A percentile compares a stretch with the other conserved stretches of the same genome.
phyloP scores from a whole-genome alignment of 2,329 filamentous ascomycete genomes.

The Curvularia sp. region DNA sequence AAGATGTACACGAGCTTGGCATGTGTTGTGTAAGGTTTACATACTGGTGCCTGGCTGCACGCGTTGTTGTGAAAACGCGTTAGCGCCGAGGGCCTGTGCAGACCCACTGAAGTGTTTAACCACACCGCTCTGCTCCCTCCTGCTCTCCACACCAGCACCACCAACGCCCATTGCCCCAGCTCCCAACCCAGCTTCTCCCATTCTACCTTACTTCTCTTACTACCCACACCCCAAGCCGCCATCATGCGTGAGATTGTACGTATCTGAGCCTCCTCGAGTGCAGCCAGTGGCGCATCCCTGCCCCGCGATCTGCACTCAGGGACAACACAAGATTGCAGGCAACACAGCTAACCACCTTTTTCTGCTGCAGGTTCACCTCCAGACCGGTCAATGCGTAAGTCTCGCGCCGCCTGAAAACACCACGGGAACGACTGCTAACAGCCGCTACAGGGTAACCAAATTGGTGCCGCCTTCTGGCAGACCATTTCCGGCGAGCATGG shows the following conservation, averaged over 20 bases:
- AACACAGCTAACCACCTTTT: slow-evolving; percentile 63
- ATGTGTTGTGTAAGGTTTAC: slow-evolving; percentile 5
- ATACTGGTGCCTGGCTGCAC: slow-evolving; percentile 26
- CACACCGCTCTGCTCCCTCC: slow-evolving; percentile 38
- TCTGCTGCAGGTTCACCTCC: slow-evolving; percentile 87
- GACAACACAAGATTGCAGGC: slow-evolving; percentile 52
- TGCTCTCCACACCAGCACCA: slow-evolving; percentile 43
- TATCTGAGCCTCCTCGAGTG: slow-evolving; percentile 36
- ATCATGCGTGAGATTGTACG: slow-evolving; percentile 75
- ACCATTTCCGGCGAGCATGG: slow-evolving; percentile 76
- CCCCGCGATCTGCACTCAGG: slow-evolving; percentile 52
- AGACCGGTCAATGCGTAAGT: slow-evolving; percentile 99
- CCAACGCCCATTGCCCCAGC: slow-evolving; percentile 36
- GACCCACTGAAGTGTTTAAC: slow-evolving; percentile 36
- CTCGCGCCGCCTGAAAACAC: slow-evolving; percentile 12
- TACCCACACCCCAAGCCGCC: slow-evolving; percentile 37
- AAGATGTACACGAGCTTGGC: not conserved
- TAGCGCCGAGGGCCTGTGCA: slow-evolving; percentile 29
- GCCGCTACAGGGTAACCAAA: slow-evolving; percentile 90
- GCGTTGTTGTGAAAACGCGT: slow-evolving; percentile 27
- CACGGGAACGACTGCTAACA: slow-evolving; percentile 37
- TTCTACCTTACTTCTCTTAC: slow-evolving; percentile 40
- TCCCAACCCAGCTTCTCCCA: slow-evolving; percentile 37
- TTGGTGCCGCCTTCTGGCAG: slow-evolving; percentile 98
- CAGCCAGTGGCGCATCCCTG: slow-evolving; percentile 54